These are phyloP conservation scores for Aspergillus udagawae DNA, from an alignment of 2,329 filamentous ascomycete genomes.

Conservation along the genomic window DNA sequence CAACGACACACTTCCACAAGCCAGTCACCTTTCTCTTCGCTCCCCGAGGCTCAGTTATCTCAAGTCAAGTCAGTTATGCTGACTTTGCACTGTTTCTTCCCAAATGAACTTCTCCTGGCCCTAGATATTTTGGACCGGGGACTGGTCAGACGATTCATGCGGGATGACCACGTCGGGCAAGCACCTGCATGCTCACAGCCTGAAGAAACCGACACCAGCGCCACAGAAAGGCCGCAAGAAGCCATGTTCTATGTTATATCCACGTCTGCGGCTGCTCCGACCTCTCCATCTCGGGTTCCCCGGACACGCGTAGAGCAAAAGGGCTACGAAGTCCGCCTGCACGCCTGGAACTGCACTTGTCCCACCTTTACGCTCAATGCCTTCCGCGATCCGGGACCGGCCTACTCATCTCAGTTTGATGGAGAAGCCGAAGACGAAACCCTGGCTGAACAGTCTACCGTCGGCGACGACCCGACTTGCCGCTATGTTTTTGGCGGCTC, in stretches of 20 bases:
- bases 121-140: conserved; percentile 80
- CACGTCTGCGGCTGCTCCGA: conserved; percentile 36
- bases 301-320: conserved; percentile 23
- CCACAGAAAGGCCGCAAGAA: conserved; percentile 7
- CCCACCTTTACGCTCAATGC: conserved; percentile 74
- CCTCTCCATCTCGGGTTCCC: conserved; percentile 21
- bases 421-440: conserved; percentile 10
- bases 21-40: conserved; percentile 18
- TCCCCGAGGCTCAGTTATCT: conserved; percentile 19
- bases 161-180: conserved; percentile 3
- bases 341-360: conserved; percentile 85
- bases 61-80: conserved; percentile 58
- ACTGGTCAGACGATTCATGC: conserved; percentile 58
- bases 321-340: conserved; percentile 67
- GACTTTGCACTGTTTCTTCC: conserved; percentile 81
- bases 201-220: not conserved
- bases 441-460: not conserved
- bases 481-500: conserved; percentile 37
- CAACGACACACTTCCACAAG: conserved; percentile 1
- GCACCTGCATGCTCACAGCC: not conserved
- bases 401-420: conserved; percentile 1
- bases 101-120: conserved; percentile 73
- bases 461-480: not conserved
- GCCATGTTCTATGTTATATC: conserved; percentile 64
- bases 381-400: conserved; percentile 49